Base-by-base conservation (phyloP, 176 grass and related monocot species). In the Echinochloa phyllopogon region DNA sequence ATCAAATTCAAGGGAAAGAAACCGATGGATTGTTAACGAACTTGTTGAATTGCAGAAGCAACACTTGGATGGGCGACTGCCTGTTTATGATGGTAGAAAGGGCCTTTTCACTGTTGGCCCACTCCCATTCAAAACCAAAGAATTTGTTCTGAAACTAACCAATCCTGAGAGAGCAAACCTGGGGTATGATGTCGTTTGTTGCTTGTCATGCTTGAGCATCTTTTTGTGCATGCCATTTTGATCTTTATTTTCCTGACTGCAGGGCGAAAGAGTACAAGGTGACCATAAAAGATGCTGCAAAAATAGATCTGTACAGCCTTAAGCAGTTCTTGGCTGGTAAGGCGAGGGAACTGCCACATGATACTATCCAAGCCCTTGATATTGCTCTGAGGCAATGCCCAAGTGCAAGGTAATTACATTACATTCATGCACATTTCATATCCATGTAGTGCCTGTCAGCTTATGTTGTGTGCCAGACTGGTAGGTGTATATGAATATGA, bases 301-400 rank as follows among this genome's bases (percentile, higher is more conserved):
- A 70, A 41, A 1, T 74, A 24, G 76, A 92, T 71, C 12, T 92
- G 20, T 69, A 90, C 65, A 75, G 86, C 77, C 79, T 95, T 2
- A 65, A 52, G 4, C 36, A 90, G 20, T 95, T 89, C 51, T 57
- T 95, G 55, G 42, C 36, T 33, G 76, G 83, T 16, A 88, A 37
- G 51, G 83, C 87, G 16, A 88, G 71, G 50, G 93, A 95, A 64
- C 20, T 69, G 39, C 90, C 93, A 3, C 93, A 92, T 41, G 79
- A 92, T 25, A 87, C 90, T 6, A 82, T 95, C 43, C 93, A 95
- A 53, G 90, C 75, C n/a, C 88, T 95, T 38, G 90, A 95, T 49
- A 84, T 95, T 27, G 93, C 92, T 24, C 64, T 95, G n/a, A 86
- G 93, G 14, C 82, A 95, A 50, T 56, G 87, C 7, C 65, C 93